phyloP scores from a whole-genome alignment of 2,329 filamentous ascomycete genomes.

The Colletotrichum eleusines region DNA sequence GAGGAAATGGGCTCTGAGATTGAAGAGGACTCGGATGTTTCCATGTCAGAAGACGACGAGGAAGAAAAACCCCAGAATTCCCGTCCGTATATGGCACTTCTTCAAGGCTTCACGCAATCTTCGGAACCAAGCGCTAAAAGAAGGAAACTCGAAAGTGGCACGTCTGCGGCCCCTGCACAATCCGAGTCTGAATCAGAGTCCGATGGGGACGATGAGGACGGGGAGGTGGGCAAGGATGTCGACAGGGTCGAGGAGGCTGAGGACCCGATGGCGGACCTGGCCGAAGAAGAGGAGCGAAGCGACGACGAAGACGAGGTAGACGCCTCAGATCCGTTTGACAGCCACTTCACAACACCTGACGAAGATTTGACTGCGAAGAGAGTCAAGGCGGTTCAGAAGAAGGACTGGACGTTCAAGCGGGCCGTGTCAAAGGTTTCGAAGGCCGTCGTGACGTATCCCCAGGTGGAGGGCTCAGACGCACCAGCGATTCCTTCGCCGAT shows the following conservation, averaged over 20 bases:
- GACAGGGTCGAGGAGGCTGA: constrained; percentile 42
- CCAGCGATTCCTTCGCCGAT: constrained; percentile 52
- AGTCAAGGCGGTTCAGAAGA: constrained; percentile 63
- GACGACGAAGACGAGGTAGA: constrained; percentile 55
- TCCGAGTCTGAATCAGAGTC: constrained; percentile 42
- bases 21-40: constrained; percentile 55
- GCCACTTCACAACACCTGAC: constrained; percentile 80
- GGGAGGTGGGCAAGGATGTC: constrained; percentile 48
- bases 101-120: constrained; percentile 67
- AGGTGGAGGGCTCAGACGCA: constrained; percentile 51
- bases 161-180: constrained; percentile 42
- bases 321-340: constrained; percentile 79
- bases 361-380: constrained; percentile 68
- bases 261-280: constrained; percentile 42
- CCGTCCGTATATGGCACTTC: constrained; percentile 68
- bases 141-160: constrained; percentile 64
- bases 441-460: constrained; percentile 61
- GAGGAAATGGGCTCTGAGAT: constrained; percentile 49
- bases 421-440: constrained; percentile 60
- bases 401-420: constrained; percentile 65
- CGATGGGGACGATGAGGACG: constrained; percentile 42
- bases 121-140: constrained; percentile 64
- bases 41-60: constrained; percentile 57
- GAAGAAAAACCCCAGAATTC: constrained; percentile 52
- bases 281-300: constrained; percentile 44